A percentile compares a stretch with the other conserved stretches of the same genome.
phyloP scores from a whole-genome alignment of 139 green algal species.

The Spirogloea muscicola region DNA sequence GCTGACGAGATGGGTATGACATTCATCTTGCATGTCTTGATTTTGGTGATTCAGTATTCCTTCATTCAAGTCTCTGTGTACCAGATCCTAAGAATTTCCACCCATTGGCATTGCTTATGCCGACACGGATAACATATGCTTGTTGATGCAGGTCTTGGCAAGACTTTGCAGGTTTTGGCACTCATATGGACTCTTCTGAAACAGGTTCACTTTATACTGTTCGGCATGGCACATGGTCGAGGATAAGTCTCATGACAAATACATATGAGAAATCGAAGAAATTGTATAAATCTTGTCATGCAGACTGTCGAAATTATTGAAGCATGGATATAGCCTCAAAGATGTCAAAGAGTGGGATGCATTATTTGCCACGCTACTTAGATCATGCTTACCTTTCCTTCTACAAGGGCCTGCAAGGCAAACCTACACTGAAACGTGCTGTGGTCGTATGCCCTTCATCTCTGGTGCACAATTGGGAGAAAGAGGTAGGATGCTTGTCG shows the following conservation, averaged over 20 bases:
- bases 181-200: slow-evolving; percentile 39
- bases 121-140: too few relatives aligned
- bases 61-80: too few relatives aligned
- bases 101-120: too few relatives aligned
- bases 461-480: slow-evolving; percentile 96
- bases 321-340: too few relatives aligned
- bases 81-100: too few relatives aligned
- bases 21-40: neutral
- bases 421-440: slow-evolving; percentile 64
- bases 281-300: too few relatives aligned
- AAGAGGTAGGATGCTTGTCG: slow-evolving; percentile 62
- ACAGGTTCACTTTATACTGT: neutral
- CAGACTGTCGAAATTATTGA: too few relatives aligned
- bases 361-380: too few relatives aligned
- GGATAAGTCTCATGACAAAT: too few relatives aligned
- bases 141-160: slow-evolving; percentile 32
- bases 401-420: slow-evolving; percentile 26
- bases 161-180: slow-evolving; percentile 23
- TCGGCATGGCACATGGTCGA: too few relatives aligned
- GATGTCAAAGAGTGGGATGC: too few relatives aligned
- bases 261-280: too few relatives aligned
- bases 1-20: slow-evolving; percentile 27
- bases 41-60: slow-evolving; percentile 6
- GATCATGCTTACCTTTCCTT: neutral
- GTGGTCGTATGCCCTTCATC: slow-evolving; percentile 96